Percentiles rank a stretch among this genome's conserved stretches.
Evolutionary conservation across 2,329 filamentous ascomycete species (phyloP).

Genomic region (Cladosporium cucumerinum): DNA sequence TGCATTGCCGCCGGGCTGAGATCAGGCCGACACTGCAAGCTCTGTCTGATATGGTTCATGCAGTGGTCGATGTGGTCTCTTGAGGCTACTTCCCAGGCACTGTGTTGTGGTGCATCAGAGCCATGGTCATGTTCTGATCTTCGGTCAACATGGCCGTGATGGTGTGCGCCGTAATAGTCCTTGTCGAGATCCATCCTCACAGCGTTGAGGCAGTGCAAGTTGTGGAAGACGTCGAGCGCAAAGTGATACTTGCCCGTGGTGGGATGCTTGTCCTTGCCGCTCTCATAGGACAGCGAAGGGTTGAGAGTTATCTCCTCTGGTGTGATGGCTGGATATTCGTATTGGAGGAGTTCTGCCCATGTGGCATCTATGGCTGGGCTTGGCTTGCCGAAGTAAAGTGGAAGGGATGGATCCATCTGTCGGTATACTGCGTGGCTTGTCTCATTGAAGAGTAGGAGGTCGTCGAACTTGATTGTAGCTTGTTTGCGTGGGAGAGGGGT

Average conservation of each 20-base stretch:
- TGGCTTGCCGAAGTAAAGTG: slow-evolving; percentile 4
- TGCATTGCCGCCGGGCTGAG: slow-evolving; percentile 3
- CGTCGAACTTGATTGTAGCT: neutral
- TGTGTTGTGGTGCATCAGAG: neutral
- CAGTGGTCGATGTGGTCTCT: slow-evolving; percentile 2
- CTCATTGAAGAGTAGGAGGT: neutral
- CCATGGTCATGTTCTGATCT: neutral
- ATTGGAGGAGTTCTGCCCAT: slow-evolving; percentile 1
- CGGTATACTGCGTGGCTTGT: neutral
- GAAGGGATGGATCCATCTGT: neutral
- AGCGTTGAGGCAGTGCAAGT: neutral
- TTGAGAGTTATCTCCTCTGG: neutral
- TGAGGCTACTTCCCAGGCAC: neutral
- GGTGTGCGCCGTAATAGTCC: neutral
- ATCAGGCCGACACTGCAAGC: neutral
- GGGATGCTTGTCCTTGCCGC: neutral
- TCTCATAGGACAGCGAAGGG: neutral
- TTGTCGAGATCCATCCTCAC: slow-evolving; percentile 1
- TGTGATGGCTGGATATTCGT: neutral
- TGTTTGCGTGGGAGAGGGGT: neutral
- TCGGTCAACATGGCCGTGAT: neutral
- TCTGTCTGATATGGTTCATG: slow-evolving; percentile 2
- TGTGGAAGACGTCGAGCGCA: slow-evolving; percentile 3
- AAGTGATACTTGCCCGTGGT: neutral
- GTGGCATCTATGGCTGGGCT: neutral